Percentiles rank a stretch among this genome's conserved stretches.
phyloP scores from a whole-genome alignment of 2,329 filamentous ascomycete species.

The Clarireedia sp. region DNA sequence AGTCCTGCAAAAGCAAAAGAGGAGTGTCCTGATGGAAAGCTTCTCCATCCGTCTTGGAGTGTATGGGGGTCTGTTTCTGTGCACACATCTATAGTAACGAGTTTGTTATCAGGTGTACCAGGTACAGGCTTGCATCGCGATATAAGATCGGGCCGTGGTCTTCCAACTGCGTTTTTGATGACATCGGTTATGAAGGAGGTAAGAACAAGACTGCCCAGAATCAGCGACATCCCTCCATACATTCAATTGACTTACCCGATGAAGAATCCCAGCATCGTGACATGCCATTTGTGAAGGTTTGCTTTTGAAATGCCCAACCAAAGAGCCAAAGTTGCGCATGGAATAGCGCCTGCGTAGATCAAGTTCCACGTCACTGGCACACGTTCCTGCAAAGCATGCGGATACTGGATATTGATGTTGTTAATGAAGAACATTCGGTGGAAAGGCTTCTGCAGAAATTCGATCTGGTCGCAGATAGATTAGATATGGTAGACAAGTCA shows the following conservation, averaged over 20 bases:
- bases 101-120: slow-evolving; percentile 39
- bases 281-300: slow-evolving; percentile 71
- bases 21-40: slow-evolving; percentile 73
- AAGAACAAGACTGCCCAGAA: slow-evolving; percentile 47
- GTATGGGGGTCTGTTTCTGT: slow-evolving; percentile 60
- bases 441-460: slow-evolving; percentile 71
- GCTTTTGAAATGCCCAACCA: slow-evolving; percentile 58
- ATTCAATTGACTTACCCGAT: slow-evolving; percentile 41
- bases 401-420: slow-evolving; percentile 76
- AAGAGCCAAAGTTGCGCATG: slow-evolving; percentile 56
- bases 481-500: background rate
- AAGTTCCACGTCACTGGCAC: slow-evolving; percentile 60
- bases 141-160: slow-evolving; percentile 74
- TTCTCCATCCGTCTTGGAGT: slow-evolving; percentile 77
- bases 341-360: slow-evolving; percentile 67
- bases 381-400: slow-evolving; percentile 75
- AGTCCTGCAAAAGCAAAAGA: slow-evolving; percentile 74
- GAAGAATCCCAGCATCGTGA: slow-evolving; percentile 71
- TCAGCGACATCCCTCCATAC: background rate
- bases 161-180: slow-evolving; percentile 70
- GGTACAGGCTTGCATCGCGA: slow-evolving; percentile 69
- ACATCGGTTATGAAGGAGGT: slow-evolving; percentile 80
- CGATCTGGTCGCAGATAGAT: slow-evolving; percentile 40
- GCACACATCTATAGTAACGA: slow-evolving; percentile 63
- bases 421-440: slow-evolving; percentile 91